phyloP scores from a whole-genome alignment of 805 yeast species.

The Saccharomycopsis amapae region DNA sequence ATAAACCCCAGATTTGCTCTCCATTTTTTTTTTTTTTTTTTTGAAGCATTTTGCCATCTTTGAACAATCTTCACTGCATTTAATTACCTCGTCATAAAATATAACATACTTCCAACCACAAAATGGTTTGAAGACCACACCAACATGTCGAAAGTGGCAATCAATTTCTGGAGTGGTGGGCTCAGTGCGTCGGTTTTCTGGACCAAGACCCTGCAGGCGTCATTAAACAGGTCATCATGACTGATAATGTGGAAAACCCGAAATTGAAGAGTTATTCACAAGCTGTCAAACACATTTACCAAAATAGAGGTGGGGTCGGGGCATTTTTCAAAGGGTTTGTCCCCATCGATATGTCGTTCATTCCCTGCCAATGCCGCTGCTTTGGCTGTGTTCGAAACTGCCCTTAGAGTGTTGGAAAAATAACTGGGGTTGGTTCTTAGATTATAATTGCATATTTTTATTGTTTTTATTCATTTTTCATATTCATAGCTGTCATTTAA shows the following conservation, averaged over 20 bases:
- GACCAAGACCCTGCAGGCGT: constrained; percentile 88
- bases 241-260: constrained; percentile 68
- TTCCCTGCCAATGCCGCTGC: constrained; percentile 96
- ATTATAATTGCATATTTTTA: too few relatives aligned
- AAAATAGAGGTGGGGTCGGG: constrained; percentile 43
- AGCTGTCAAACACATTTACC: constrained; percentile 65
- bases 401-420: constrained; percentile 43
- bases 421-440: too few relatives aligned
- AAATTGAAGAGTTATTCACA: constrained; percentile 62
- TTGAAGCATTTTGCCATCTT: too few relatives aligned
- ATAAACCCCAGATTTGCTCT: too few relatives aligned
- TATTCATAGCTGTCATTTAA: too few relatives aligned
- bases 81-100: too few relatives aligned
- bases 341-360: constrained; percentile 71
- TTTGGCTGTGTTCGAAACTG: constrained; percentile 79
- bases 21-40: too few relatives aligned
- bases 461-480: too few relatives aligned
- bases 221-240: constrained; percentile 77
- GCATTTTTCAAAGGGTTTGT: constrained; percentile 81
- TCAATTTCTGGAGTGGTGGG: constrained; percentile 92
- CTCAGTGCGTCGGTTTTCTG: constrained; percentile 80
- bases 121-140: constrained; percentile 61
- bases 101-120: too few relatives aligned
- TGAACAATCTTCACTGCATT: too few relatives aligned
- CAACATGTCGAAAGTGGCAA: constrained; percentile 53